These are phyloP conservation scores for Ophiosphaerella narmari DNA, from an alignment of 2,329 filamentous ascomycete species.

Conservation along the genomic window DNA sequence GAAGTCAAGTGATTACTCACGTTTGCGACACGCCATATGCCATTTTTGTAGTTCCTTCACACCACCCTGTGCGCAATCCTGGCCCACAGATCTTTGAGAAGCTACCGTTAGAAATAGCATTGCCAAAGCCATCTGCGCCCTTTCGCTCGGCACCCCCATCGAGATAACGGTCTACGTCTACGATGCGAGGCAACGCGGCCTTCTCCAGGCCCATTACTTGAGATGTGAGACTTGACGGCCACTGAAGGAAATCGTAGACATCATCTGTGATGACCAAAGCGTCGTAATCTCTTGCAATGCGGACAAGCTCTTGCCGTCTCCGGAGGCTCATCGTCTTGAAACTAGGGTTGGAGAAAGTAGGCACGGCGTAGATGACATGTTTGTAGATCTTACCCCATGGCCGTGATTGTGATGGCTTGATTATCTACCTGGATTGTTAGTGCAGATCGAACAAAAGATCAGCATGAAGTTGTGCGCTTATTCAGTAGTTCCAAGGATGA, in stretches of 20 bases:
- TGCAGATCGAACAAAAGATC: background rate
- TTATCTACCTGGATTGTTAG: slow-evolving; percentile 45
- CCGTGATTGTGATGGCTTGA: slow-evolving; percentile 59
- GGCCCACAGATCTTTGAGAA: slow-evolving; percentile 89
- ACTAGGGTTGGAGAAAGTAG: slow-evolving; percentile 87
- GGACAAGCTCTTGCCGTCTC: slow-evolving; percentile 70
- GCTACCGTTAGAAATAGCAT: slow-evolving; percentile 82
- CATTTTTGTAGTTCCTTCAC: slow-evolving; percentile 70
- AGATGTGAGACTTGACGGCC: slow-evolving; percentile 56
- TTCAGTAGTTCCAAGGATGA: background rate
- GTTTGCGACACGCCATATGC: slow-evolving; percentile 63
- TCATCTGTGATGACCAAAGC: slow-evolving; percentile 87
- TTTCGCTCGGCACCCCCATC: slow-evolving; percentile 58
- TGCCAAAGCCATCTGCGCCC: slow-evolving; percentile 69
- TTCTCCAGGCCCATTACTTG: slow-evolving; percentile 38
- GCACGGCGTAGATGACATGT: slow-evolving; percentile 86
- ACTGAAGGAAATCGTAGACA: slow-evolving; percentile 92
- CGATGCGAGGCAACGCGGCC: slow-evolving; percentile 68
- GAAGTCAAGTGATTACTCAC: slow-evolving; percentile 46
- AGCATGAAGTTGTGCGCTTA: too few relatives aligned
- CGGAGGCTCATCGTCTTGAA: slow-evolving; percentile 77
- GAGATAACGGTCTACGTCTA: slow-evolving; percentile 75
- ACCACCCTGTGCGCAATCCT: slow-evolving; percentile 86
- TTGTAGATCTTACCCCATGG: slow-evolving; percentile 77
- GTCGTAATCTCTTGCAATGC: slow-evolving; percentile 77